Base-by-base conservation (phyloP, 768 basidiomycete genomes). In the Russula foetens region DNA sequence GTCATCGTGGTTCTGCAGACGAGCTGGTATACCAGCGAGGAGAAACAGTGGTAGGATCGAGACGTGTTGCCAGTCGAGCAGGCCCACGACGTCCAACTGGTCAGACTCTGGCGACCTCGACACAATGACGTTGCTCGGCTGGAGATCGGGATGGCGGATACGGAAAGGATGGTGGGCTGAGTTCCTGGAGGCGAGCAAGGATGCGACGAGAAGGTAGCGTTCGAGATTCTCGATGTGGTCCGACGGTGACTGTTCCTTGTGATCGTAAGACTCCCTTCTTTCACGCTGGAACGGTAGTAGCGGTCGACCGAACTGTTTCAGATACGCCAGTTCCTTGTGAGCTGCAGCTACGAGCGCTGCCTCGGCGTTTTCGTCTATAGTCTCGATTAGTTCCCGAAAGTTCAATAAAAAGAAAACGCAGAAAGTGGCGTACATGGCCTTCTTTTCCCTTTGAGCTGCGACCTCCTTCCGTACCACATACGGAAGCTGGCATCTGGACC, bases 21-120 rank as follows among this genome's bases (percentile, higher is more conserved):
- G 67, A 59, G 71, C 24, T 45, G 80, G 80, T 67, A 78, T 69
- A 63, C 76, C 72, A 43, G 77, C 72, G 59, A 73, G 75, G 73
- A 83, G 80, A 71, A 78, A 82, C 63, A 65, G 26, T 68, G 81
- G 80, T 29, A 82, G 74, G 72, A 82, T 77, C 3, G 80, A 71
- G 63, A 81, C 63, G 71, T 82, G 80, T 73, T 82, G 80, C 81
- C 79, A 81, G 75, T 81, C 79, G 51, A 80, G 11, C 70, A 81
- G 62, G 73, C 79, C 63, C 58, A 75, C 71, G 67, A 82, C 62
- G 38, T 76, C 9, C n/a, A n/a, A 48, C 63, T 60, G 71, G 69
- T 50, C 60, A 66, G 77, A 79, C 68, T 75, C 80, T 55, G 77
- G 63, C 68, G 77, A 80, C 67, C 63, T 72, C 21, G 74, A 74